phyloP scores from a whole-genome alignment of 352 stramenopile species.

The Thalassiosira ordinaria region DNA sequence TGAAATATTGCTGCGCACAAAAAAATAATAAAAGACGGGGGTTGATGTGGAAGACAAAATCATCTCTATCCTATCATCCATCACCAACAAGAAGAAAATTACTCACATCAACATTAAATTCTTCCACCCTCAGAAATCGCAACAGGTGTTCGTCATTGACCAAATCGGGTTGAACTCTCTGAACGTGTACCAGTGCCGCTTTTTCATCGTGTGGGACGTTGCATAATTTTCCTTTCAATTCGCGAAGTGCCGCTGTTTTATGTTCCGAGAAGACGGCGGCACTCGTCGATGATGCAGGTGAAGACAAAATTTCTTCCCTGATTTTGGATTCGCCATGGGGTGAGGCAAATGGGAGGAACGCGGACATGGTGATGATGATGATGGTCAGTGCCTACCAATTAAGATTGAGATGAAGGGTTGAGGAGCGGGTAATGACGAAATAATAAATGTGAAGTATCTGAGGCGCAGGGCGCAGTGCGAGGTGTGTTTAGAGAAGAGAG shows the following conservation, averaged over 20 bases:
- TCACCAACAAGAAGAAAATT: not conserved
- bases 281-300: not conserved
- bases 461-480: too few relatives aligned
- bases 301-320: too few relatives aligned
- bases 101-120: slow-evolving; percentile 51
- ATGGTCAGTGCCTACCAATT: too few relatives aligned
- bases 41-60: too few relatives aligned
- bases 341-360: too few relatives aligned
- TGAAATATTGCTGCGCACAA: not conserved
- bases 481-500: too few relatives aligned
- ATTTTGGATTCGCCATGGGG: too few relatives aligned
- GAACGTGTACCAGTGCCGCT: slow-evolving; percentile 7
- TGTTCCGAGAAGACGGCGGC: not conserved
- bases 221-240: slow-evolving; percentile 22
- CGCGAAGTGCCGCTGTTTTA: not conserved
- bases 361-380: too few relatives aligned
- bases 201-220: slow-evolving; percentile 37
- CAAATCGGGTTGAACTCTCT: slow-evolving; percentile 33
- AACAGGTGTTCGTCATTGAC: slow-evolving; percentile 31
- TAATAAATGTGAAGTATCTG: too few relatives aligned
- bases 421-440: too few relatives aligned
- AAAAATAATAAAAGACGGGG: not conserved
- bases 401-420: too few relatives aligned
- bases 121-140: slow-evolving; percentile 51
- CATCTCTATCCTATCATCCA: too few relatives aligned